Conservation (phyloP, 2,329 filamentous ascomycete species). For the Colletotrichum camelliae region DNA sequence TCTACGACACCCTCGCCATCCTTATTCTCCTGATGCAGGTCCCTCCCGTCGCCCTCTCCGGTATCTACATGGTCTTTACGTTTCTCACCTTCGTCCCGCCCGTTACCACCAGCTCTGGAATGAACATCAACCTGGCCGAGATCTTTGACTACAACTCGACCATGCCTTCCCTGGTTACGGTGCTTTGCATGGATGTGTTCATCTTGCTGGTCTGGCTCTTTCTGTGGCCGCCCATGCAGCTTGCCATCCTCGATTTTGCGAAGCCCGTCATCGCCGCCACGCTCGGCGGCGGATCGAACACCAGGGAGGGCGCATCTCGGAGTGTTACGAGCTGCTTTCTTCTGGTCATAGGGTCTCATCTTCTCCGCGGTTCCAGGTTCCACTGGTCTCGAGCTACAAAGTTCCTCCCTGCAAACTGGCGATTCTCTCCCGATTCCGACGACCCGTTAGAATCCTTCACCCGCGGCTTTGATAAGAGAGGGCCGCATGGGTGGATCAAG, state of each 20-base stretch:
- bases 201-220: conserved; percentile 87
- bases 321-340: conserved; percentile 75
- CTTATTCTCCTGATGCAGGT: conserved; percentile 95
- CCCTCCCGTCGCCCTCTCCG: conserved; percentile 83
- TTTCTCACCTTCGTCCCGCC: conserved; percentile 91
- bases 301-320: conserved; percentile 70
- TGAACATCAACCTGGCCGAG: conserved; percentile 85
- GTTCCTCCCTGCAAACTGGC: conserved; percentile 52
- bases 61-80: conserved; percentile 92
- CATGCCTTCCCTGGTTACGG: conserved; percentile 84
- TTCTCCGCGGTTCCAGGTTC: conserved; percentile 53
- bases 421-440: conserved; percentile 48
- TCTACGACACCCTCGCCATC: conserved; percentile 95
- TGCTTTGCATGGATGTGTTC: conserved; percentile 82
- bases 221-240: conserved; percentile 85
- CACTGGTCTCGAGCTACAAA: conserved; percentile 53
- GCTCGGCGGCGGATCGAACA: conserved; percentile 79
- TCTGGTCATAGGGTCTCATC: conserved; percentile 66
- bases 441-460: conserved; percentile 51
- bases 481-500: conserved; percentile 69
- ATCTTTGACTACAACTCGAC: conserved; percentile 88
- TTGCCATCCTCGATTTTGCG: conserved; percentile 86
- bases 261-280: conserved; percentile 94
- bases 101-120: conserved; percentile 75
- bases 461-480: conserved; percentile 60